Evolutionary conservation across 2,329 filamentous ascomycete genomes (phyloP).

Genomic region (Aspergillus glaucus): DNA sequence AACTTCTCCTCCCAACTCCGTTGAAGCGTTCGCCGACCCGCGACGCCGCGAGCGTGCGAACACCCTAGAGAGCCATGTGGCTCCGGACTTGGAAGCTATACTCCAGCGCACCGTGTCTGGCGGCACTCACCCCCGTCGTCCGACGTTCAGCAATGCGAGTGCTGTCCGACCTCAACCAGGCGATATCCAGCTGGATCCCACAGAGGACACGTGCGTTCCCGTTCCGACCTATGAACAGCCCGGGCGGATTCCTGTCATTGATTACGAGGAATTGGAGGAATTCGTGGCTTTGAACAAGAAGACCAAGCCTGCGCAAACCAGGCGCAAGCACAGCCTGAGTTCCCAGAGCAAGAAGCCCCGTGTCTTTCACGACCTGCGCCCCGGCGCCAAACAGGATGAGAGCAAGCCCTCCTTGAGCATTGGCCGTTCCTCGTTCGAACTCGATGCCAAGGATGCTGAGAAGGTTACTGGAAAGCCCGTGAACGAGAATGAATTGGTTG

Average conservation of each 20-base stretch:
- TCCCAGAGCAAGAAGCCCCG: conserved; percentile 46
- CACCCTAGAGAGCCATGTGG: conserved; percentile 55
- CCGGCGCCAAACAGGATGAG: conserved; percentile 28
- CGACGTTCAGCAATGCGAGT: conserved; percentile 54
- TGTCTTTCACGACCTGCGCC: conserved; percentile 58
- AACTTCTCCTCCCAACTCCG: conserved; percentile 86
- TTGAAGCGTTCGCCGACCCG: conserved; percentile 92
- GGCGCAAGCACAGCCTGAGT: conserved; percentile 42
- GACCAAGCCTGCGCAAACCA: conserved; percentile 39
- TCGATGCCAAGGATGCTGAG: conserved; percentile 28
- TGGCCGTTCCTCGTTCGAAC: conserved; percentile 22
- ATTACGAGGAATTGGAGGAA: conserved; percentile 90
- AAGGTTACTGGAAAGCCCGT: conserved; percentile 22
- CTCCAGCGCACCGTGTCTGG: conserved; percentile 67
- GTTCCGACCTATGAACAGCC: conserved; percentile 59
- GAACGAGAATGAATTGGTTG: conserved; percentile 28
- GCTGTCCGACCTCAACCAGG: conserved; percentile 46
- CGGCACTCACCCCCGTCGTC: conserved; percentile 56
- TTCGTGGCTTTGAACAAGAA: conserved; percentile 63
- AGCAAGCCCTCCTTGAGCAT: conserved; percentile 27
- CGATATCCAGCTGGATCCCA: conserved; percentile 28
- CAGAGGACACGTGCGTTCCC: conserved; percentile 76
- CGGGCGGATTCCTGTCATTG: conserved; percentile 74
- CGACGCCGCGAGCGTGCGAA: conserved; percentile 72
- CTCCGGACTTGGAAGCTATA: conserved; percentile 51